Conservation (phyloP, 1,139 yeast species). For the Pichiaceae sp. region DNA sequence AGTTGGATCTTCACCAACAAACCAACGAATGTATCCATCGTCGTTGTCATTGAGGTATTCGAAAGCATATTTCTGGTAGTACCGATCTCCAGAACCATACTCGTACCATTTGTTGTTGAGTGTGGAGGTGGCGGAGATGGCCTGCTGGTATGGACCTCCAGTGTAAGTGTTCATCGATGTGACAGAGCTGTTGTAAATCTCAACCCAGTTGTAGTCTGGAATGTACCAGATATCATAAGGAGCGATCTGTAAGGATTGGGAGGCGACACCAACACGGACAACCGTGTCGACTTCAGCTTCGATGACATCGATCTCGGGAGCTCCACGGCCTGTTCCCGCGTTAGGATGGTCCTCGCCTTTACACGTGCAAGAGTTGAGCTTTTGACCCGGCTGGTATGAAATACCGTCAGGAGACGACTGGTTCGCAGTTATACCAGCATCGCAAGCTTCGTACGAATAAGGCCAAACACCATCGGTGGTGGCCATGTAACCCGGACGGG, state of each 20-base stretch:
- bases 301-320: constrained; percentile 56
- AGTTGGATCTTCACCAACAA: constrained; percentile 48
- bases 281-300: constrained; percentile 48
- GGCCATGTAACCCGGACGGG: constrained; percentile 57
- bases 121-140: constrained; percentile 45
- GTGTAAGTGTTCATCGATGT: constrained; percentile 47
- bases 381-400: constrained; percentile 52
- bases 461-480: constrained; percentile 63
- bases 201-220: constrained; percentile 47
- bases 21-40: constrained; percentile 76
- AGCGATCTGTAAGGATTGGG: constrained; percentile 54
- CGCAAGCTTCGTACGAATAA: constrained; percentile 50
- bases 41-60: constrained; percentile 65
- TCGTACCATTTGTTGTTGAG: constrained; percentile 52
- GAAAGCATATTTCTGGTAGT: constrained; percentile 66
- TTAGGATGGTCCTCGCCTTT: constrained; percentile 51
- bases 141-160: constrained; percentile 58
- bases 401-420: constrained; percentile 58
- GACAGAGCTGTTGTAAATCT: constrained; percentile 35
- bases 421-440: constrained; percentile 59
- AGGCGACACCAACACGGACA: constrained; percentile 38
- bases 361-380: constrained; percentile 49
- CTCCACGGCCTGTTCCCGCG: constrained; percentile 52
- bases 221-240: constrained; percentile 58
- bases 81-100: constrained; percentile 28